Base-by-base conservation (phyloP, 305 asterid species). In the Euphrasia arctica region DNA sequence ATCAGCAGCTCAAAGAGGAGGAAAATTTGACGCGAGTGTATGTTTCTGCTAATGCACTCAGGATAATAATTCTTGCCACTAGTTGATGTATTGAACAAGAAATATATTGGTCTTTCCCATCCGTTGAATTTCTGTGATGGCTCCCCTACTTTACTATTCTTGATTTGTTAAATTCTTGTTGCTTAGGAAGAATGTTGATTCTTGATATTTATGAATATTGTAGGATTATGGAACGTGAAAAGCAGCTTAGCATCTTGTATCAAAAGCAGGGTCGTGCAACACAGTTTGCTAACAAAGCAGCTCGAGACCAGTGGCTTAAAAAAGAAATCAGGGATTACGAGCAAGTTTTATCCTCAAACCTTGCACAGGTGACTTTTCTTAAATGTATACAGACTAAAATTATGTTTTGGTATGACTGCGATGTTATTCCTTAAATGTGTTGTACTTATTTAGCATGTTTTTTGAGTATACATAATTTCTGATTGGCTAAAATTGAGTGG, bases 201-300 rank as follows among this genome's bases (percentile, higher is more conserved):
- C n/a, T n/a, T 57, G 29, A 22, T 29, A 51, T 63, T 58, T 69
- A 51, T 70, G 42, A 64, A 25, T 56, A 48, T 12, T 75, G 66
- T 72, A 93, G 99, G 79, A 90, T 93, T 71, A 93, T 83, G 95
- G 95, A 90, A 25, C 87, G 97, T 51, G 99, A 93, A 81, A 93
- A 93, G 79, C 88, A 89, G 83, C 99, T 93, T 74, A 93, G 99
- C 86, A 88, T 93, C 74, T 83, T 93, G 65, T 93, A 93, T 80
- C 99, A 93, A 78, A 93, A 93, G 79, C 96, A 90, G 78, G 99
- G 99, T 9, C 99, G 99, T 73, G 97, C 99, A 22, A 85, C 99
- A 63, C 99, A 90, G 78, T 94, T 94, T 80, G 79, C 85, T 47
- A 77, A 72, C 77, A 88, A 88, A 84, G 93, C 92, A 79, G 95